A percentile compares a stretch with the other conserved stretches of the same genome.
These are phyloP conservation scores for Phytomonas francai DNA, from an alignment of 208 protist species.

Conservation along the genomic window DNA sequence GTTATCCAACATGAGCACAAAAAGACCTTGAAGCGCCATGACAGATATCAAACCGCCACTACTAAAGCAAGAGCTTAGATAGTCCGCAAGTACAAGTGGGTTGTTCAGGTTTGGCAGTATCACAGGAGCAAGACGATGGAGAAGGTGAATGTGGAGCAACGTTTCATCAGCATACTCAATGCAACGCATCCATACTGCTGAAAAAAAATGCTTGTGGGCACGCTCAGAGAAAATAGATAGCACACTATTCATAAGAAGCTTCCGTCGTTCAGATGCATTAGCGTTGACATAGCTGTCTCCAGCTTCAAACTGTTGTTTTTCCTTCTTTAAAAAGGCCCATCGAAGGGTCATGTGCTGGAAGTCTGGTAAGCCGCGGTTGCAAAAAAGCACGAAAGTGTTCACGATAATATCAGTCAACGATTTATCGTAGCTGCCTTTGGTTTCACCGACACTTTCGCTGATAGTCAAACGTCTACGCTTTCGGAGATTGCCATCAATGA, in stretches of 20 bases:
- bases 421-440: neutral
- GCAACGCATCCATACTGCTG: constrained; percentile 67
- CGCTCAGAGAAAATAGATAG: constrained; percentile 75
- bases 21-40: constrained; percentile 79
- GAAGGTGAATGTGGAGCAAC: constrained; percentile 67
- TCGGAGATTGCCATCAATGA: constrained; percentile 39
- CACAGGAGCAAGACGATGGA: constrained; percentile 60
- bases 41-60: constrained; percentile 82
- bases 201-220: constrained; percentile 81
- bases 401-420: constrained; percentile 23
- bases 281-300: constrained; percentile 56
- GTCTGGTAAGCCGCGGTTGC: constrained; percentile 37
- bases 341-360: constrained; percentile 42
- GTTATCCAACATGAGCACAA: constrained; percentile 86
- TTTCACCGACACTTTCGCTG: constrained; percentile 12
- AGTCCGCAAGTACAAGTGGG: constrained; percentile 80
- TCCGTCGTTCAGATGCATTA: constrained; percentile 63
- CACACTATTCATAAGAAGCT: constrained; percentile 51
- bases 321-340: constrained; percentile 55
- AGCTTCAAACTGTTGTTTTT: constrained; percentile 43
- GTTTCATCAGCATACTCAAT: constrained; percentile 43
- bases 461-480: constrained; percentile 35
- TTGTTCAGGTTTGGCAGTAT: constrained; percentile 78
- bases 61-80: constrained; percentile 75
- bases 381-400: constrained; percentile 73